Conservation (phyloP, 805 yeast genomes). For the Wickerhamomyces canadensis region DNA sequence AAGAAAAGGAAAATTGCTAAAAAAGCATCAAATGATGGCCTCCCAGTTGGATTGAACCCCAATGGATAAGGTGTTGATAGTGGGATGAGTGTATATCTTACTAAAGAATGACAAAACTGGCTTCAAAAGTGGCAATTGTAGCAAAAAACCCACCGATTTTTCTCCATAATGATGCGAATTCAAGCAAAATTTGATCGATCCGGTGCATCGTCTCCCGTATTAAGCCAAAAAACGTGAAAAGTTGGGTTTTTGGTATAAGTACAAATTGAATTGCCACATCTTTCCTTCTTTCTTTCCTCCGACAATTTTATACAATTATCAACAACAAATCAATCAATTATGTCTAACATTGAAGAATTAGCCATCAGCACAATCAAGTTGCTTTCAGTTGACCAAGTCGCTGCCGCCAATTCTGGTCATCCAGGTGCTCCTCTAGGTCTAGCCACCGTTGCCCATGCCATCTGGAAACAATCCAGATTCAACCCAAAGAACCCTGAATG, state of each 20-base stretch:
- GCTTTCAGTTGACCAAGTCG: constrained; percentile 81
- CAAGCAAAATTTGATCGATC: too few relatives aligned
- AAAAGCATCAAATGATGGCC: too few relatives aligned
- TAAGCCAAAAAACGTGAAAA: too few relatives aligned
- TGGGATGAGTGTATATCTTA: too few relatives aligned
- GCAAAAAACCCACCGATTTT: too few relatives aligned
- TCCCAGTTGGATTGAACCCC: too few relatives aligned
- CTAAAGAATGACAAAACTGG: too few relatives aligned
- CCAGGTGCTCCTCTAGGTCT: constrained; percentile 99
- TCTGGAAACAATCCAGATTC: constrained; percentile 75
- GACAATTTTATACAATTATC: background rate
- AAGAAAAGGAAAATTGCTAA: too few relatives aligned
- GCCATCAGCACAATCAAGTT: constrained; percentile 87
- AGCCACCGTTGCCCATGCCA: constrained; percentile 91
- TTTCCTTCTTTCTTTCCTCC: background rate
- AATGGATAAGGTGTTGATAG: too few relatives aligned
- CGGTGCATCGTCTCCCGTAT: constrained; percentile 8
- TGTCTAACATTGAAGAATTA: constrained; percentile 49
- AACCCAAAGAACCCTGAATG: constrained; percentile 90
- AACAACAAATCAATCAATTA: constrained; percentile 1
- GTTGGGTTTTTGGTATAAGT: background rate
- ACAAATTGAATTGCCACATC: constrained; percentile 1
- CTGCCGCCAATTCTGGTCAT: constrained; percentile 92
- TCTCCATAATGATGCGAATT: too few relatives aligned
- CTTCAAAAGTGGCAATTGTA: too few relatives aligned